Evolutionary conservation across 208 protist genomes (phyloP).

Genomic region (Entamoeba invadens): DNA sequence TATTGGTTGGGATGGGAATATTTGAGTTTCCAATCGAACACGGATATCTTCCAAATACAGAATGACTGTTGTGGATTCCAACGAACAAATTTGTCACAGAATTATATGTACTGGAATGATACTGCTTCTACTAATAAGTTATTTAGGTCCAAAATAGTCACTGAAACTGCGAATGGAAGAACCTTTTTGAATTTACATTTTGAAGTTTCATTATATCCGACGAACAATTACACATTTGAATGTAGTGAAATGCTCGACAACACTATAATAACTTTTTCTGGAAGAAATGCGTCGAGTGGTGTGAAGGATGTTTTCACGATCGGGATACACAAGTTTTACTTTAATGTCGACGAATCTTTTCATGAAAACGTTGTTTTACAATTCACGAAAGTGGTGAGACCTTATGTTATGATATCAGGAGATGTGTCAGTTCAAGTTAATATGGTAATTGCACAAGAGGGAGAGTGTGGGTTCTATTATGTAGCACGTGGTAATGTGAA

Average conservation of each 20-base stretch:
- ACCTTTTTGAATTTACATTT: not conserved
- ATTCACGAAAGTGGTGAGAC: not conserved
- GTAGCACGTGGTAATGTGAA: not conserved
- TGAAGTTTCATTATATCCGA: not conserved
- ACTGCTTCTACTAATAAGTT: not conserved
- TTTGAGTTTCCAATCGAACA: not conserved
- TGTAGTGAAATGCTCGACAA: not conserved
- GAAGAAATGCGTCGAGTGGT: not conserved
- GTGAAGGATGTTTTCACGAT: not conserved
- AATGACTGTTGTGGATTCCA: not conserved
- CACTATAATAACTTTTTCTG: not conserved
- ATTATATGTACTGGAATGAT: not conserved
- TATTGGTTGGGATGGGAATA: not conserved
- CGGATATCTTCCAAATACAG: not conserved
- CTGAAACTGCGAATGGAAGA: not conserved
- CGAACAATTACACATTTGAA: not conserved
- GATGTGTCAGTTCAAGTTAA: not conserved
- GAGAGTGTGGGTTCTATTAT: not conserved
- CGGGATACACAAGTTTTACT: not conserved
- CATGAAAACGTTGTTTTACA: not conserved
- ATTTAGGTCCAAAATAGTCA: not conserved
- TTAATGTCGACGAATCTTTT: not conserved
- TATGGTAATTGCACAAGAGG: too few relatives aligned
- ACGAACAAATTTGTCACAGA: not conserved
- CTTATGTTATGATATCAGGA: not conserved